A percentile compares a stretch with the other conserved stretches of the same genome.
These are phyloP conservation scores for Sistotremastrum suecicum DNA, from an alignment of 768 basidiomycete species.

Conservation along the genomic window DNA sequence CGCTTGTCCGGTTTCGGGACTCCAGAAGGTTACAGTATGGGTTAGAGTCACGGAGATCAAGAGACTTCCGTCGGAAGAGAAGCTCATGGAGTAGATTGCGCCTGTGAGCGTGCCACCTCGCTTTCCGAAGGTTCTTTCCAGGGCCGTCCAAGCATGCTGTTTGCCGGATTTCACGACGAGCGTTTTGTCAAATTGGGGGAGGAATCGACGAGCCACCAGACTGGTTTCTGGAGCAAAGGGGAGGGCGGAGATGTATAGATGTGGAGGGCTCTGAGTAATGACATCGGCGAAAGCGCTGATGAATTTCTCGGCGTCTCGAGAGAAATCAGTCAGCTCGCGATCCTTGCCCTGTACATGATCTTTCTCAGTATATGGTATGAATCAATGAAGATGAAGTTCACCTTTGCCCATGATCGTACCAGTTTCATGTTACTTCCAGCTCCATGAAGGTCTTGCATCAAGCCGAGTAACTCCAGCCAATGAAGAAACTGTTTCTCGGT, in stretches of 20 bases:
- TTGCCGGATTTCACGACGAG: slow-evolving; percentile 6
- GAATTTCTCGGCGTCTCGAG: neutral
- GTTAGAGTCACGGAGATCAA: no score
- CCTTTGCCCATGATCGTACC: neutral
- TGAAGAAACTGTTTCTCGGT: slow-evolving; percentile 16
- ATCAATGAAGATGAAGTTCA: neutral
- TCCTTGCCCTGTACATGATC: neutral
- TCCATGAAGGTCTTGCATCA: slow-evolving; percentile 10
- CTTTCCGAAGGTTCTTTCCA: neutral
- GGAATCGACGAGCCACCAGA: no score
- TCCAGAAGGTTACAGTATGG: no score
- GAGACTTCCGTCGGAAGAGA: no score
- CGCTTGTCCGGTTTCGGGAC: no score
- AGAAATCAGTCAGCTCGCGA: neutral
- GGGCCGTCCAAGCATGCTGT: slow-evolving; percentile 9
- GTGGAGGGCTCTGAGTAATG: slow-evolving; percentile 1
- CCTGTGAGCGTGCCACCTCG: no score
- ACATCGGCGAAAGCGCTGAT: neutral
- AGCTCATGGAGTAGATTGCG: no score
- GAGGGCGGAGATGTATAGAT: slow-evolving; percentile 2
- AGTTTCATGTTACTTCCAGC: slow-evolving; percentile 6
- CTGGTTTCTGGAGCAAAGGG: neutral
- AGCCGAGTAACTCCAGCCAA: slow-evolving; percentile 26
- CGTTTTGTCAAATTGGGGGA: no score
- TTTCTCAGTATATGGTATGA: neutral